These are phyloP conservation scores for Eucalyptus microcorys DNA, from an alignment of 345 rosid species.

Conservation along the genomic window DNA sequence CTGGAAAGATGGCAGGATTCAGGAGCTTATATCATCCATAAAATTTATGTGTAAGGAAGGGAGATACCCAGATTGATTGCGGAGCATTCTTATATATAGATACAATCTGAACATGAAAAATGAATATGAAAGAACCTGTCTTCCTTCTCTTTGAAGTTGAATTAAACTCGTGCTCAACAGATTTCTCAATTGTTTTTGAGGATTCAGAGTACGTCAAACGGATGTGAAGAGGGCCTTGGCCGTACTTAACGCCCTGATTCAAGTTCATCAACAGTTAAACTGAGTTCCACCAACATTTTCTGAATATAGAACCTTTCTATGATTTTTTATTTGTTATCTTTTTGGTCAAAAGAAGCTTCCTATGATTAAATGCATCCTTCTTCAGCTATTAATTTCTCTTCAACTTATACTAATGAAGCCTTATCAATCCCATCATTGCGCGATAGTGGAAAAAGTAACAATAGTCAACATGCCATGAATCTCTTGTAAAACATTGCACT, in stretches of 20 bases:
- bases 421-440: not conserved
- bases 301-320: not conserved
- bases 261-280: conserved; percentile 7
- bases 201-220: conserved; percentile 52
- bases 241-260: conserved; percentile 66
- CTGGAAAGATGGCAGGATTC: not conserved
- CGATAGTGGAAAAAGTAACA: not conserved
- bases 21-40: not conserved
- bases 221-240: conserved; percentile 42
- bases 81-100: not conserved
- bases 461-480: not conserved
- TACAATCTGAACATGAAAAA: not conserved
- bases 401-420: not conserved
- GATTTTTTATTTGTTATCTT: not conserved
- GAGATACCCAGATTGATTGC: not conserved
- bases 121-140: conserved; percentile 27
- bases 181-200: conserved; percentile 3
- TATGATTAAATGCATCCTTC: not conserved
- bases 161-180: conserved; percentile 8
- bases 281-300: not conserved
- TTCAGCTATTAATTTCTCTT: not conserved
- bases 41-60: not conserved
- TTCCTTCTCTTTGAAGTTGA: conserved; percentile 57
- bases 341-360: not conserved
- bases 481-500: not conserved